Evolutionary conservation across 495 filamentous ascomycete species (phyloP).

Genomic region (Lepraria neglecta): DNA sequence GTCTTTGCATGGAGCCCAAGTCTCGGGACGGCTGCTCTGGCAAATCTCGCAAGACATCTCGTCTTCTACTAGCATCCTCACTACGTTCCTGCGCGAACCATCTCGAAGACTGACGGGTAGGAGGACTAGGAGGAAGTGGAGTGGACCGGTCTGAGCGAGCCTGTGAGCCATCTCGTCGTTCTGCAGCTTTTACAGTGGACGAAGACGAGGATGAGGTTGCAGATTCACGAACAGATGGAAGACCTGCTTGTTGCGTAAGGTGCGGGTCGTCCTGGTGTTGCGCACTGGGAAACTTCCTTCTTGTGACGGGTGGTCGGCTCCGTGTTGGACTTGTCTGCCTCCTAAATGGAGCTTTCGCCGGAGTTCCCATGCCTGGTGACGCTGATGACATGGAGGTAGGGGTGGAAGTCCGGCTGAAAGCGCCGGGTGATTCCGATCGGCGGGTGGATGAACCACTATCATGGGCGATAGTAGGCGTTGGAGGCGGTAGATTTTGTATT

Average conservation of each 20-base stretch:
- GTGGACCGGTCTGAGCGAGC: conserved; percentile 27
- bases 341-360: conserved; percentile 51
- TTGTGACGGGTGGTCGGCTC: conserved; percentile 62
- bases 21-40: conserved; percentile 14
- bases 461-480: conserved; percentile 59
- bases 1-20: conserved; percentile 26
- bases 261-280: conserved; percentile 45
- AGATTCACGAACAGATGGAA: conserved; percentile 59
- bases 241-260: conserved; percentile 47
- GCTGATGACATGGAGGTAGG: conserved; percentile 96
- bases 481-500: conserved; percentile 49
- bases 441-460: conserved; percentile 86
- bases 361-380: conserved; percentile 71
- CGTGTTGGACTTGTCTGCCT: conserved; percentile 58
- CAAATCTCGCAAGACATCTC: conserved; percentile 11
- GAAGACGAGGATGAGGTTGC: conserved; percentile 56
- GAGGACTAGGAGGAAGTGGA: conserved; percentile 53
- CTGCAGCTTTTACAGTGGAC: conserved; percentile 46
- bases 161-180: conserved; percentile 25
- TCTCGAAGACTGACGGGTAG: conserved; percentile 58
- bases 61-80: conserved; percentile 23
- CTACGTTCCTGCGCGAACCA: conserved; percentile 36
- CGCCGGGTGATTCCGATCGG: conserved; percentile 85
- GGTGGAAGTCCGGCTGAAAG: conserved; percentile 86
- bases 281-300: conserved; percentile 50